Evolutionary conservation across 2,329 filamentous ascomycete species (phyloP), one percentile per base, ranked within the genome.

Genomic region (Pseudopithomyces maydicus): DNA sequence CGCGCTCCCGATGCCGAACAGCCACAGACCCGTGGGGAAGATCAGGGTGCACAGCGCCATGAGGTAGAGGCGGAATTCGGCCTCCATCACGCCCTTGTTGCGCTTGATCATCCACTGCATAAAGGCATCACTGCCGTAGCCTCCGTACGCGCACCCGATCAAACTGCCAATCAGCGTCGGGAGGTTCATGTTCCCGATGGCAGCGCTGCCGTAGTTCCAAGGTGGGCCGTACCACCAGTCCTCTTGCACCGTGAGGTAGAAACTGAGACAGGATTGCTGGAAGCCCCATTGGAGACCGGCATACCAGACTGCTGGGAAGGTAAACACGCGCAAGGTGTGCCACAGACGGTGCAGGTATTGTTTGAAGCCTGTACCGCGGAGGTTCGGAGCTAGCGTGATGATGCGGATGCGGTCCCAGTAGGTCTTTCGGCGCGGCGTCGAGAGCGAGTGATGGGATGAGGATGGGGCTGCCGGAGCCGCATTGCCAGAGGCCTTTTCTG

Each of bases 191-290:
- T 86, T 81, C 1, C 82, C 84, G 3, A 84, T 81, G 2, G 79
- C 79, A 1, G 80, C 79, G 55, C 84, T 79, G 35, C 72, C 77
- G 66, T 86, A 87, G 67, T 84, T 80, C 79, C 82, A 86, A 0
- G 84, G 84, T 10, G 75, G 71, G 0, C 73, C 79, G 23, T 80
- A 81, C 80, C 83, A 86, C 61, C 80, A 80, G 58, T 85, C 82
- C 62, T 86, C 82, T 64, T 85, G 79, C 1, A 86, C 78, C 0
- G 84, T 86, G 32, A 85, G 74, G 59, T 86, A 85, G 66, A 87
- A 86, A 1, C 82, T 82, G 20, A 87, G 72, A 72, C 84, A 85
- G n/a, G 84, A 82, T 61, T 85, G 84, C 68, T 86, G 84, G 29
- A 82, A 77, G 3, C 84, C 84, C 84, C 84, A 86, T 64, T 86